Evolutionary conservation across 768 basidiomycete species (phyloP), one percentile per base, ranked within the genome.

Genomic region (Epithele typhae): DNA sequence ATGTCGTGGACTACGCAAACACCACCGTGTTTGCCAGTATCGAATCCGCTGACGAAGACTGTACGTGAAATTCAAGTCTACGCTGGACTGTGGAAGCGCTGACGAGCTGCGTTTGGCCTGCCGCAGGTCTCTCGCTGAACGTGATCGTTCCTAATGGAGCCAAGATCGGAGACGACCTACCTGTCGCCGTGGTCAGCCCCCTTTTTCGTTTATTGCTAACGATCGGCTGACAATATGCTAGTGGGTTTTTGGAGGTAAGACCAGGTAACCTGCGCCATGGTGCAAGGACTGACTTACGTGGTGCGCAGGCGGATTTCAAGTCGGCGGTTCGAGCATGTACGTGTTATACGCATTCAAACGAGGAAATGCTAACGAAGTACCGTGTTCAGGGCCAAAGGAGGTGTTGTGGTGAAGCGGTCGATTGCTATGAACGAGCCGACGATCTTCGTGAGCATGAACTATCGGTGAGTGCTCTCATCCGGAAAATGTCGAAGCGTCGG

Each of bases 371-470:
- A n/a, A n/a, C n/a, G 15, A 32, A 15, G 9, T 32, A 32, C n/a
- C 30, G 9, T 32, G 9, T 15, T 32, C 15, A 9, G 15, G 30
- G 15, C 30, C 9, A 32, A 9, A 15, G 30, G 30, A n/a, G 30
- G 30, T 15, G 9, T 32, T 9, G 15, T 32, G 9, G 30, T 32
- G 15, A 32, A 32, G 30, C 30, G 30, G 30, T 32, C 30, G 30
- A 32, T 32, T 15, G 30, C 9, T 9, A 9, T 32, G 9, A 32
- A 32, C 15, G 54, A 63, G 37, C 76, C 77, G 1, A 65, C 75
- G 11, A 58, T 80, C 23, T 78, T 71, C 49, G 77, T 79, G 15
- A 74, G 71, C 51, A 70, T 77, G 62, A 79, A 79, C 56, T 79
- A 80, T 41, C 62, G 67, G 66, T 66, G n/a, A 42, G 58, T 7